A percentile compares a stretch with the other conserved stretches of the same genome.
Conservation (phyloP, 139 green algal species). For the Chlorella sp. region DNA sequence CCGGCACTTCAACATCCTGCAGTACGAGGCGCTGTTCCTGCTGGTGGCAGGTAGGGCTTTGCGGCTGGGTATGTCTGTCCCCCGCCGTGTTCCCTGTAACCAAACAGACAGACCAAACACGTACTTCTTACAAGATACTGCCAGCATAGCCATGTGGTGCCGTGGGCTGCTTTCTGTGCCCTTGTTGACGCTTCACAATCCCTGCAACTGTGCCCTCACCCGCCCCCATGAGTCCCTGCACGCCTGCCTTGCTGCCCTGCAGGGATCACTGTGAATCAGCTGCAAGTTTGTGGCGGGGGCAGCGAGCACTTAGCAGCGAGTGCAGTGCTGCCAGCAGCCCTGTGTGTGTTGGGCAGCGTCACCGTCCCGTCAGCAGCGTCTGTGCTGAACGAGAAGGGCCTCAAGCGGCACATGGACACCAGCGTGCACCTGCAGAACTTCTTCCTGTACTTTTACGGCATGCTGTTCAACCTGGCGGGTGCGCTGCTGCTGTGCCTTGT, state of each 20-base stretch:
- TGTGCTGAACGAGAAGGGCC: constrained; percentile 92
- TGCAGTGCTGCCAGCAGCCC: constrained; percentile 68
- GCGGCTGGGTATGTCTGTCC: too few relatives aligned
- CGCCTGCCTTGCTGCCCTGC: too few relatives aligned
- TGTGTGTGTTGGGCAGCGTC: constrained; percentile 75
- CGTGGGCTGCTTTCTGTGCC: too few relatives aligned
- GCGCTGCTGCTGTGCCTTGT: constrained; percentile 27
- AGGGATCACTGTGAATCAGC: constrained; percentile 96
- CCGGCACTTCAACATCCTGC: constrained; percentile 71
- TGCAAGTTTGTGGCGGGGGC: too few relatives aligned
- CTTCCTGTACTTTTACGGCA: constrained; percentile 95
- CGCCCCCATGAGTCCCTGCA: too few relatives aligned
- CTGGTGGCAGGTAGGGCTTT: constrained; percentile 81
- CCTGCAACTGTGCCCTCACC: too few relatives aligned
- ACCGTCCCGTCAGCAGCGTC: constrained; percentile 84
- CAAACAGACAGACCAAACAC: too few relatives aligned
- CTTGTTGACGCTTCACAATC: too few relatives aligned
- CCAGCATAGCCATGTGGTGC: too few relatives aligned
- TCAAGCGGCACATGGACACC: constrained; percentile 96
- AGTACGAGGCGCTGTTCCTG: constrained; percentile 93
- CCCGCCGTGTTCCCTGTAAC: too few relatives aligned
- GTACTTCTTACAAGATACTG: too few relatives aligned
- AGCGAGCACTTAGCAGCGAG: too few relatives aligned
- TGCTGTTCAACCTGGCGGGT: constrained; percentile 76
- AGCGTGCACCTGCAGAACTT: constrained; percentile 95